Evolutionary conservation across 176 grass and related monocot genomes (phyloP).

Genomic region (Carex parvula): DNA sequence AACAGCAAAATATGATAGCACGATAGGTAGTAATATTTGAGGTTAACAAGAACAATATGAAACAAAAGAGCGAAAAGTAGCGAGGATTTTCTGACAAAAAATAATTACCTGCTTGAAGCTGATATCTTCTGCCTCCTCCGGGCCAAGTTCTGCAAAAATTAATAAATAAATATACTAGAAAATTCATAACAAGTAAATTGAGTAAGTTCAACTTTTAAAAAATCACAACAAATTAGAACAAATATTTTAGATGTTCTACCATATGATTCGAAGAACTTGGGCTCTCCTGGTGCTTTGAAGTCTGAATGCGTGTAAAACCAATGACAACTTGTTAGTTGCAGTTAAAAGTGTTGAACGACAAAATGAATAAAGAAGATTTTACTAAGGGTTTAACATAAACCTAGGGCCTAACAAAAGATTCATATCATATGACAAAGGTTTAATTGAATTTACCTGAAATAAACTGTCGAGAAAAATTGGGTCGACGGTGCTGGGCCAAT

Average conservation of each 20-base stretch:
- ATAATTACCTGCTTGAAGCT: conserved; percentile 80
- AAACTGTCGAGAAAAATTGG: conserved; percentile 87
- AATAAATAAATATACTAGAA: conserved; percentile 17
- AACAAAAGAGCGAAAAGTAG: background rate
- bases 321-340: background rate
- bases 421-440: background rate
- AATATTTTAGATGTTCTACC: conserved; percentile 42
- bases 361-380: background rate
- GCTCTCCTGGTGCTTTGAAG: conserved; percentile 94
- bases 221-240: conserved; percentile 7
- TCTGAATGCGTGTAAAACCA: conserved; percentile 47
- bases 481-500: conserved; percentile 75
- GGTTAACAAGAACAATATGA: background rate
- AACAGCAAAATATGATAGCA: background rate
- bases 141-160: conserved; percentile 74
- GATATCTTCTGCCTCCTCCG: conserved; percentile 89
- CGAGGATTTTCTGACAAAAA: background rate
- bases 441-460: conserved; percentile 60
- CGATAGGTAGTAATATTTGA: background rate
- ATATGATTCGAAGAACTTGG: conserved; percentile 91
- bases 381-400: background rate
- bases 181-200: conserved; percentile 2
- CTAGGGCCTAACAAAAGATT: background rate
- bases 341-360: background rate
- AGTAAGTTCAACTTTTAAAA: conserved; percentile 11